phyloP scores from a whole-genome alignment of 202 grass and related monocot genomes.

The Alloteropsis angusta region DNA sequence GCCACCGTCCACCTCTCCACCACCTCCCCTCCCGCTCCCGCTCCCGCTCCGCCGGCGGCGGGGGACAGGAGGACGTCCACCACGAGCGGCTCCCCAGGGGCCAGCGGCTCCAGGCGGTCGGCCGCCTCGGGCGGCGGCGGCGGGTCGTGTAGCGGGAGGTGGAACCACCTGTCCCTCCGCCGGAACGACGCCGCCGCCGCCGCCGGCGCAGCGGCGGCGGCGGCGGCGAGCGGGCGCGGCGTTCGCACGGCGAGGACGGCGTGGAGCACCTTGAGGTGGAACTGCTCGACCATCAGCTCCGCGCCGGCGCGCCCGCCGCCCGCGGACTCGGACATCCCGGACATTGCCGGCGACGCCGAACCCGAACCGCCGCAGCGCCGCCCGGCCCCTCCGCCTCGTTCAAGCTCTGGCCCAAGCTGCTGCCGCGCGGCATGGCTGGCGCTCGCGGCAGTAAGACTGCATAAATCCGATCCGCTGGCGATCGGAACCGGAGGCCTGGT shows the following conservation, averaged over 20 bases:
- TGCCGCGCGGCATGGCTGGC: constrained; percentile 33
- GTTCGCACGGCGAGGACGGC: constrained; percentile 54
- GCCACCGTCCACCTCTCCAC: constrained; percentile 67
- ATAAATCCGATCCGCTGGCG: constrained; percentile 40
- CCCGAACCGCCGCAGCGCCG: background rate
- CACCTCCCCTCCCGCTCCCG: constrained; percentile 26
- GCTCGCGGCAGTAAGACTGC: constrained; percentile 36
- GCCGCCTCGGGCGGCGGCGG: constrained; percentile 38
- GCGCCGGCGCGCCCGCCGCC: constrained; percentile 31
- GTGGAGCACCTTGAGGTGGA: constrained; percentile 69
- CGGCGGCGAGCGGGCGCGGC: constrained; percentile 28
- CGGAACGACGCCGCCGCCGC: constrained; percentile 19
- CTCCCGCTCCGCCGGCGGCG: background rate
- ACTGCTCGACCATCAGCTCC: constrained; percentile 70
- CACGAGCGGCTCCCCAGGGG: constrained; percentile 50
- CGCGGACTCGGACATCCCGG: constrained; percentile 43
- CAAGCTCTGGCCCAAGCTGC: constrained; percentile 31
- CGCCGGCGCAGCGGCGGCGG: background rate
- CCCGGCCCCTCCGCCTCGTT: background rate
- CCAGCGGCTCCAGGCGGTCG: constrained; percentile 41
- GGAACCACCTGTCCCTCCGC: constrained; percentile 57
- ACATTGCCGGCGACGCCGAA: constrained; percentile 30
- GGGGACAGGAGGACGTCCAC: constrained; percentile 54
- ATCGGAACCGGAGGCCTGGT: background rate
- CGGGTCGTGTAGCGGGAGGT: constrained; percentile 51